Percentiles rank a stretch among this genome's conserved stretches.
Conservation (phyloP, 164 flowering plant species). For the Aristolochia fimbriata region DNA sequence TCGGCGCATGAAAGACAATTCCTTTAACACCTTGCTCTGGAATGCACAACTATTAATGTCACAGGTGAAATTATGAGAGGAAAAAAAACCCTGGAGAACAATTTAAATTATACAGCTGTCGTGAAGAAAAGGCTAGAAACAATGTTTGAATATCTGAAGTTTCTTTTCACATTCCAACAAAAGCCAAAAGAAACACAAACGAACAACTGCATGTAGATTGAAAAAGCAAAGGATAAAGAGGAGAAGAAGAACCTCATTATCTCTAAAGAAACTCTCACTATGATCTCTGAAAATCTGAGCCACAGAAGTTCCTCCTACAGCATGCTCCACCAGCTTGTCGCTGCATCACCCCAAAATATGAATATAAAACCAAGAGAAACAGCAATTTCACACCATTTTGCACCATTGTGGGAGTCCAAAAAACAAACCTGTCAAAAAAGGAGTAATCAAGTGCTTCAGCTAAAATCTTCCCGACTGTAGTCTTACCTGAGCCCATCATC, state of each 20-base stretch:
- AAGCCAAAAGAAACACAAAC: no score
- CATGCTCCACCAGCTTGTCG: constrained; percentile 58
- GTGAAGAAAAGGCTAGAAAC: no score
- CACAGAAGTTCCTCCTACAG: constrained; percentile 49
- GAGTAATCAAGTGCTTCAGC: constrained; percentile 72
- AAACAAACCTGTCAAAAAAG: constrained; percentile 73
- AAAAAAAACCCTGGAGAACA: background rate
- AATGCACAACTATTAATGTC: background rate
- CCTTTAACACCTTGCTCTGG: constrained; percentile 62
- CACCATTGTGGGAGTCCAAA: background rate
- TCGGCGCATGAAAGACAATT: constrained; percentile 52
- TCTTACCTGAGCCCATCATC: constrained; percentile 99
- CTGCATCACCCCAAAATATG: constrained; percentile 22
- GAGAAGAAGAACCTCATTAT: constrained; percentile 41
- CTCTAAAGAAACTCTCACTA: constrained; percentile 63
- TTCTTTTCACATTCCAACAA: no score
- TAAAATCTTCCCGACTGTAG: constrained; percentile 82
- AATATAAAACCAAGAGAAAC: constrained; percentile 4
- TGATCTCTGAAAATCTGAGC: constrained; percentile 53
- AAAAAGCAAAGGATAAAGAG: background rate
- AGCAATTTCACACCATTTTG: background rate
- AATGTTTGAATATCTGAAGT: no score
- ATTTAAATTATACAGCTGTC: no score
- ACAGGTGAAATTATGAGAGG: background rate
- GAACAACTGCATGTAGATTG: no score